Evolutionary conservation across 2,329 filamentous ascomycete species (phyloP), one percentile per base, ranked within the genome.

Genomic region (Acrodontium crateriforme): DNA sequence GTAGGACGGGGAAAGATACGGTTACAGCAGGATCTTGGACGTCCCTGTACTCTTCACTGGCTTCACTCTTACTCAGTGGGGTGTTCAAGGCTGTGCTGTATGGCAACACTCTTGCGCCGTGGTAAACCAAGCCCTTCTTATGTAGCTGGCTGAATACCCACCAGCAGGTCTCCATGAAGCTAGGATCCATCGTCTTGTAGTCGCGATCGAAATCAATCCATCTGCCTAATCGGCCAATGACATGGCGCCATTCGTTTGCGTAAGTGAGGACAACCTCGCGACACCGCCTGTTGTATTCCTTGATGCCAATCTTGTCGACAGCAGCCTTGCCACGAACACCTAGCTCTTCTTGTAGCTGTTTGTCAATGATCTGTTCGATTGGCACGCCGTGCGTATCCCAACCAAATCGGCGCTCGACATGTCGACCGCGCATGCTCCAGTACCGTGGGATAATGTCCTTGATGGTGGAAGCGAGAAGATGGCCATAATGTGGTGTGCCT

Each of bases 141-240:
- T 82, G 91, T 14, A 94, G 67, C 52, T 87, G 74, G 62, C 89
- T 91, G 65, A 93, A 93, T 11, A 89, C 79, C 85, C 87, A 94
- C 87, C 87, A 95, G 40, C 81, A 74, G 0, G 79, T 78, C 61
- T 94, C 87, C 87, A 94, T 95, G 59, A 91, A 95, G 12, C 65
- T 75, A n/a, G 77, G 68, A 53, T 95, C 78, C 83, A 94, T 93
- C 18, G 83, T 93, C 77, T 93, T 93, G 65, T 92, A 94, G 54
- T 94, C 83, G 45, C 92, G 89, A 56, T 95, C 87, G 45, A 95
- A 94, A 57, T 94, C 87, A 46, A 94, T 89, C 87, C 87, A 95
- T 32, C 87, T 77, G 31, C 87, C 87, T 21, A 95, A 60, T 36
- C 87, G 68, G 49, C 92, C 83, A 45, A 94, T 79, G 15, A 83